phyloP scores from a whole-genome alignment of 331 rosid genomes.

The Quercus lobata region DNA sequence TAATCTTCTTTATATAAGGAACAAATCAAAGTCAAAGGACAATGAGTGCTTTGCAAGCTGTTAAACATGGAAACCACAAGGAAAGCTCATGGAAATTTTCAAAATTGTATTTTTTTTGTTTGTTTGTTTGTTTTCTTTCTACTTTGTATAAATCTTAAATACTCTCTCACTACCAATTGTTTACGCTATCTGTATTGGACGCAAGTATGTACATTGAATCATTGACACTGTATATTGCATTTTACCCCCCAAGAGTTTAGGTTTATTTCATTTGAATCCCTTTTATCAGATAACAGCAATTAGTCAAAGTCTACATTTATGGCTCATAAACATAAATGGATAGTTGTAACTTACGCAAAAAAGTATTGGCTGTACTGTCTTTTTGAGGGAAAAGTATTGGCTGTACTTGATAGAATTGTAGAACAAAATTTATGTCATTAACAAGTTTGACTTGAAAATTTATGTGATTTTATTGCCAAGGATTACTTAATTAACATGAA shows the following conservation, averaged over 20 bases:
- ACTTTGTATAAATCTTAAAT: not conserved
- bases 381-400: no score
- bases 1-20: not conserved
- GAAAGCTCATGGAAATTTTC: conserved; percentile 19
- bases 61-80: conserved; percentile 19
- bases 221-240: not conserved
- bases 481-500: no score
- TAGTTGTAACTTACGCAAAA: not conserved
- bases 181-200: conserved; percentile 1
- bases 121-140: no score
- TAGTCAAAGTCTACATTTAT: not conserved
- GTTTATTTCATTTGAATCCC: not conserved
- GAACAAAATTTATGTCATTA: no score
- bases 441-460: no score
- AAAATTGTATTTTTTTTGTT: not conserved
- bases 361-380: no score
- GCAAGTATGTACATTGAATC: not conserved
- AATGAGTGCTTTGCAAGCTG: conserved; percentile 16
- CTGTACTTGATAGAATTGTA: no score
- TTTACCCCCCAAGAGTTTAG: not conserved
- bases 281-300: not conserved
- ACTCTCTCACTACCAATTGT: not conserved
- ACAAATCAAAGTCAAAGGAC: conserved; percentile 36
- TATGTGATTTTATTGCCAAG: no score
- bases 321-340: not conserved